phyloP scores from a whole-genome alignment of 1,284 basidiomycete species.

The Vanrija sp. region DNA sequence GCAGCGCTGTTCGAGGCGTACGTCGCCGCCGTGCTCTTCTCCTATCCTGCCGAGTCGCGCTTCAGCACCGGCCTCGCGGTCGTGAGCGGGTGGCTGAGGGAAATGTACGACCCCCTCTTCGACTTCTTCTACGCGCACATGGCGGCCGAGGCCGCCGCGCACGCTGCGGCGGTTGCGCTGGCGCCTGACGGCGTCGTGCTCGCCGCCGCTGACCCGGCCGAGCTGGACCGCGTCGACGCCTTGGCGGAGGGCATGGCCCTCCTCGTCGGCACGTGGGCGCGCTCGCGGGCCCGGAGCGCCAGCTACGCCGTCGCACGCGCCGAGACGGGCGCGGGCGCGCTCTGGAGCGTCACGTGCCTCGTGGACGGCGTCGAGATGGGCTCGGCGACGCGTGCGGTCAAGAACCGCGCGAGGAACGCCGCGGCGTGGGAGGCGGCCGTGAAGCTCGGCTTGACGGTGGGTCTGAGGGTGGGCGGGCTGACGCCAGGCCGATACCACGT shows the following conservation, averaged over 20 bases:
- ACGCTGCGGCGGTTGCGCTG: slow-evolving; percentile 21
- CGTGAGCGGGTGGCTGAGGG: slow-evolving; percentile 38
- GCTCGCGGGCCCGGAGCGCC: slow-evolving; percentile 16
- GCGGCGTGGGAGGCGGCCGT: slow-evolving; percentile 35
- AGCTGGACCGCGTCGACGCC: slow-evolving; percentile 26
- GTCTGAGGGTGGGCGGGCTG: slow-evolving; percentile 3
- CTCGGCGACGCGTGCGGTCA: slow-evolving; percentile 29
- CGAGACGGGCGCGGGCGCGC: slow-evolving; percentile 29
- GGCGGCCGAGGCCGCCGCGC: slow-evolving; percentile 31
- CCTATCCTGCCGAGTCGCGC: slow-evolving; percentile 23
- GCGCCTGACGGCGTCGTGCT: slow-evolving; percentile 23
- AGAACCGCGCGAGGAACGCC: slow-evolving; percentile 34
- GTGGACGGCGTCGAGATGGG: slow-evolving; percentile 37
- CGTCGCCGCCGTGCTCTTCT: slow-evolving; percentile 43
- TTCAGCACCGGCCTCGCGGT: slow-evolving; percentile 19
- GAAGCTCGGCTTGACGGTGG: slow-evolving; percentile 32
- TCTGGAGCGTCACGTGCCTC: slow-evolving; percentile 28
- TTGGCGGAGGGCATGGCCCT: slow-evolving; percentile 27
- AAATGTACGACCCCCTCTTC: slow-evolving; percentile 42
- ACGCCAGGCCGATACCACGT: background rate
- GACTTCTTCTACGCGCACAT: slow-evolving; percentile 44
- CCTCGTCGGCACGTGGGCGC: slow-evolving; percentile 25
- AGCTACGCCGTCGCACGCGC: slow-evolving; percentile 28
- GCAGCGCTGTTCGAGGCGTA: slow-evolving; percentile 46
- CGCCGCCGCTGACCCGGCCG: slow-evolving; percentile 18